Percentiles rank a stretch among this genome's conserved stretches.
These are phyloP conservation scores for Pleurotus citrinopileatus DNA, from an alignment of 768 basidiomycete species.

Conservation along the genomic window DNA sequence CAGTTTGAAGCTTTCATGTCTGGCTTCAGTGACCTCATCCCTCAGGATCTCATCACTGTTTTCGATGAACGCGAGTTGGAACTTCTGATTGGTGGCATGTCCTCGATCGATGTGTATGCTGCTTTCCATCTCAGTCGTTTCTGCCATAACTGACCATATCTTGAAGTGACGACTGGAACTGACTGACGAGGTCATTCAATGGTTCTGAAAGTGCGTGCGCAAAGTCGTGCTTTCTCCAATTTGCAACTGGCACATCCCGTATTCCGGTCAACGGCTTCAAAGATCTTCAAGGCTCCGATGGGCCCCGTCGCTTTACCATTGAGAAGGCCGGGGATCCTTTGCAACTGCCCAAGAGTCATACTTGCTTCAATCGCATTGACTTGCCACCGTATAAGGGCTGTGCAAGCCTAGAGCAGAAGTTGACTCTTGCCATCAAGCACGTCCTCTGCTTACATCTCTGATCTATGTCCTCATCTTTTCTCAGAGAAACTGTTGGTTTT, in stretches of 20 bases:
- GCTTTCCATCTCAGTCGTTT: neutral
- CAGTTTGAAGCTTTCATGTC: conserved; percentile 99
- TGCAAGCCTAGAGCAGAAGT: conserved; percentile 89
- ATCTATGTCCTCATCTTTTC: conserved; percentile 13
- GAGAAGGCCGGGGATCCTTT: conserved; percentile 98
- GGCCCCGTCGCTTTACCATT: conserved; percentile 95
- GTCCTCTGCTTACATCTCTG: conserved; percentile 29
- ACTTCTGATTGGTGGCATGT: conserved; percentile 97
- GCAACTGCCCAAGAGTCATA: conserved; percentile 94
- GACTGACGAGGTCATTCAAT: conserved; percentile 95
- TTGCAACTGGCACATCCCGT: conserved; percentile 94
- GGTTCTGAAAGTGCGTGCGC: conserved; percentile 99
- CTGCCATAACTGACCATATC: conserved; percentile 1
- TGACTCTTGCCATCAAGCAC: conserved; percentile 91
- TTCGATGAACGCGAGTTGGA: conserved; percentile 99
- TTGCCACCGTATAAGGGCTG: conserved; percentile 98
- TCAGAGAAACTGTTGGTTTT: conserved; percentile 90
- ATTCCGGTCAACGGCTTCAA: conserved; percentile 99
- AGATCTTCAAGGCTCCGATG: conserved; percentile 96
- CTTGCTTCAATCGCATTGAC: conserved; percentile 96
- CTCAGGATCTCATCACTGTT: conserved; percentile 95
- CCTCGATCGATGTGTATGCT: conserved; percentile 97
- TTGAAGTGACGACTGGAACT: conserved; percentile 90
- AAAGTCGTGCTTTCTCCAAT: conserved; percentile 95
- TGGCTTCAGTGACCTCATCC: conserved; percentile 99